phyloP scores from a whole-genome alignment of 148 eudicot species.

The Talinum fruticosum region DNA sequence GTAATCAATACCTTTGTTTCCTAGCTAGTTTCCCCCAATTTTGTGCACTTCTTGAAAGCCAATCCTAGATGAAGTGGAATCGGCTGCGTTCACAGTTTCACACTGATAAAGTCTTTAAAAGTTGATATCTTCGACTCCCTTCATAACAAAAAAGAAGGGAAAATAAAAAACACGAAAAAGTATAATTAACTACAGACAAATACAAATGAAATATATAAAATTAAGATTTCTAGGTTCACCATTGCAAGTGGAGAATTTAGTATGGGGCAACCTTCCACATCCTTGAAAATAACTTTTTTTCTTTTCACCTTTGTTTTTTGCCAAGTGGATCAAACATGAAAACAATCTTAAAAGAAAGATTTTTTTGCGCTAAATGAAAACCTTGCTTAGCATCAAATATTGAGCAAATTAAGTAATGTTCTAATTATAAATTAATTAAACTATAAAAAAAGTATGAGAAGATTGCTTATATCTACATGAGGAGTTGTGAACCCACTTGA shows the following conservation, averaged over 20 bases:
- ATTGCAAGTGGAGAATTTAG: neutral
- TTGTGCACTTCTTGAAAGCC: neutral
- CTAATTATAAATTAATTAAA: neutral
- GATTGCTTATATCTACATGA: neutral
- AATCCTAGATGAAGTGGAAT: neutral
- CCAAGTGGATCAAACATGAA: too few relatives aligned
- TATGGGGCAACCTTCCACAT: neutral
- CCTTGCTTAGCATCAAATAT: neutral
- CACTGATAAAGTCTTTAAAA: too few relatives aligned
- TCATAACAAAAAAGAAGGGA: neutral
- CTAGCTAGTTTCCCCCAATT: neutral
- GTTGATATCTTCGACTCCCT: neutral
- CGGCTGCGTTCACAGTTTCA: neutral
- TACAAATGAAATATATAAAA: neutral
- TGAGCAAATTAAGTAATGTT: neutral
- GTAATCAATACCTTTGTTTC: slow-evolving; percentile 34
- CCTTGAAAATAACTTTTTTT: neutral
- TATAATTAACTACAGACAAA: neutral
- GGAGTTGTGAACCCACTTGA: neutral
- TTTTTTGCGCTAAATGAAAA: neutral
- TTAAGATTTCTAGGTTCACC: neutral
- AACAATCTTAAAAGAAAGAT: neutral
- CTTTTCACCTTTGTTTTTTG: neutral
- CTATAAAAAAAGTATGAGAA: neutral
- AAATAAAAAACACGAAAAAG: too few relatives aligned